A percentile compares a stretch with the other conserved stretches of the same genome.
These are phyloP conservation scores for Tremella mesenterica DNA, from an alignment of 768 basidiomycete species.

Conservation along the genomic window DNA sequence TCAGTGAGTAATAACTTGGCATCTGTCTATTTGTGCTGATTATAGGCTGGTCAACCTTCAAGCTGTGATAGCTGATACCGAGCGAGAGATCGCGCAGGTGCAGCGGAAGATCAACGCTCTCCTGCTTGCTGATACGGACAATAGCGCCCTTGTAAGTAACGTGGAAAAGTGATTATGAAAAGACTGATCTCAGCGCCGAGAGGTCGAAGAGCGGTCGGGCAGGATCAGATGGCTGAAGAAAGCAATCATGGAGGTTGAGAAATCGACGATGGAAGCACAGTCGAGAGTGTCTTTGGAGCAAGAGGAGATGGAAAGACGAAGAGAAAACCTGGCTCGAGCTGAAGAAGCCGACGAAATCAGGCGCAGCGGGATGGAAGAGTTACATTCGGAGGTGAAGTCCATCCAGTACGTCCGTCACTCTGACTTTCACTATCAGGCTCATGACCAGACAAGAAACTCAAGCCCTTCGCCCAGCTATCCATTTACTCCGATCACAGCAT, in stretches of 20 bases:
- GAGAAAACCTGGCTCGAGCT: constrained; percentile 47
- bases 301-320: constrained; percentile 48
- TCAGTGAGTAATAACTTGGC: constrained; percentile 52
- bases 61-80: constrained; percentile 47
- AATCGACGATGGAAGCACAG: constrained; percentile 45
- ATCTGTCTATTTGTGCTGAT: neutral
- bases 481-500: constrained; percentile 45
- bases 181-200: constrained; percentile 52
- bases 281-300: constrained; percentile 43
- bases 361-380: constrained; percentile 6
- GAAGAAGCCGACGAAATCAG: constrained; percentile 13
- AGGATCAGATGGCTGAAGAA: constrained; percentile 52
- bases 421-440: neutral
- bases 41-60: constrained; percentile 49
- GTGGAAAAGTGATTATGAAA: constrained; percentile 11
- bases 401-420: constrained; percentile 28
- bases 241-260: constrained; percentile 48
- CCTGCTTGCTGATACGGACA: constrained; percentile 46
- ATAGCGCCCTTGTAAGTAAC: constrained; percentile 43
- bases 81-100: constrained; percentile 42
- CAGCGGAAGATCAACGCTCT: constrained; percentile 43
- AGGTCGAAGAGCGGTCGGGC: constrained; percentile 59
- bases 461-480: constrained; percentile 51
- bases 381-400: constrained; percentile 12
- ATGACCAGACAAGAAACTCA: constrained; percentile 49